Evolutionary conservation across 2,329 filamentous ascomycete species (phyloP), one percentile per base, ranked within the genome.

Genomic region (Nemania abortiva): DNA sequence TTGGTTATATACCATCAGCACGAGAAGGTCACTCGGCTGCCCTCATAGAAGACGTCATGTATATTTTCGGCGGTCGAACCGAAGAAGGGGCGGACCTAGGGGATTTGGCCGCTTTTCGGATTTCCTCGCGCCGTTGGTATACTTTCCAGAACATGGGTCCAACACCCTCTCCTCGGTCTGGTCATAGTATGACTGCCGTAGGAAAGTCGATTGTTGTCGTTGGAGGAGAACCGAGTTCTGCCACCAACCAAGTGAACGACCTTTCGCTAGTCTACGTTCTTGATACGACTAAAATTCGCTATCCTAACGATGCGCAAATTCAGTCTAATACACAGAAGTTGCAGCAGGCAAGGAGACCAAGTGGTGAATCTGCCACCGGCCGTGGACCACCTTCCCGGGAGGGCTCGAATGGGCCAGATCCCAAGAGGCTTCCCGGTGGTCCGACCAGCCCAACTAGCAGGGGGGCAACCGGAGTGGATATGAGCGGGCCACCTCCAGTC

Each of bases 141-240:
- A 99, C 96, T 42, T 99, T 99, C 82, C 96, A 99, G 78, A 99
- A 99, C 78, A 99, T 99, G 96, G 96, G 96, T 0, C 95, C 95
- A 2, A 97, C 95, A 0, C 96, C 96, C 0, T 98, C 95, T 2
- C 91, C 96, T 37, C 88, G 96, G 69, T 98, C 95, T 18, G 96
- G 96, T 1, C 96, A 99, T 80, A 98, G 94, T 80, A 98, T 99
- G 96, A 98, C 96, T 1, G 91, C 94, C 1, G 93, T 95, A 71
- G 94, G 93, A 34, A 98, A 97, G 80, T 92, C 95, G 68, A 91
- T 99, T 71, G 91, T 98, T 56, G 93, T 98, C 49, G 86, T 98
- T 37, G 97, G 93, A 45, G 96, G 96, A 72, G 97, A 99, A 80
- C 96, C 96, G 15, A 98, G 95, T 79, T 95, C 94, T 18, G 92